Conservation (phyloP, 805 yeast genomes). For the Wickerhamomyces hampshirensis region DNA sequence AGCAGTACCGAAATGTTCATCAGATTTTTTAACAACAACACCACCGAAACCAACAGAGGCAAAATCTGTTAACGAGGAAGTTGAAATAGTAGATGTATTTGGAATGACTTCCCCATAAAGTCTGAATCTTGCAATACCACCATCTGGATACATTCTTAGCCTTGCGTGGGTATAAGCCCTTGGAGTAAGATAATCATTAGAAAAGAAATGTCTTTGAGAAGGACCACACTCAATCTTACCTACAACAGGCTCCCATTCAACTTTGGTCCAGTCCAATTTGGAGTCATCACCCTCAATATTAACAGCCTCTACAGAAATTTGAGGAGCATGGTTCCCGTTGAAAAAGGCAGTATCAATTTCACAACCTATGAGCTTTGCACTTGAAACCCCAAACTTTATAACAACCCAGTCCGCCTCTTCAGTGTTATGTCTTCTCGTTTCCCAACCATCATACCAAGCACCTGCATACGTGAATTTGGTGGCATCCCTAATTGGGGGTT, state of each 20-base stretch:
- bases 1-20: constrained; percentile 92
- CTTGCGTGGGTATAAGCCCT: constrained; percentile 72
- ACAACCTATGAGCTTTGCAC: constrained; percentile 74
- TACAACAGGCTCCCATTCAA: constrained; percentile 66
- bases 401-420: constrained; percentile 86
- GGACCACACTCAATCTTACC: constrained; percentile 83
- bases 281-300: constrained; percentile 27
- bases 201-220: constrained; percentile 76
- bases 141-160: constrained; percentile 94
- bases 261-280: constrained; percentile 8
- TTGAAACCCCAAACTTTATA: constrained; percentile 74
- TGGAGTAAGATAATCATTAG: constrained; percentile 53
- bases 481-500: constrained; percentile 75
- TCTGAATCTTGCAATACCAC: constrained; percentile 95
- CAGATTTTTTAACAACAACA: constrained; percentile 75
- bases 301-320: constrained; percentile 76
- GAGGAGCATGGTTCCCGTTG: constrained; percentile 94
- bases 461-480: constrained; percentile 79
- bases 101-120: constrained; percentile 82
- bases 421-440: constrained; percentile 88
- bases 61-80: constrained; percentile 45
- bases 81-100: constrained; percentile 40
- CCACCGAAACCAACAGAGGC: constrained; percentile 88
- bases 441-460: constrained; percentile 99
- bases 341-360: constrained; percentile 93